Conservation (phyloP, 1,284 basidiomycete species). For the Fomitopsis palustris region DNA sequence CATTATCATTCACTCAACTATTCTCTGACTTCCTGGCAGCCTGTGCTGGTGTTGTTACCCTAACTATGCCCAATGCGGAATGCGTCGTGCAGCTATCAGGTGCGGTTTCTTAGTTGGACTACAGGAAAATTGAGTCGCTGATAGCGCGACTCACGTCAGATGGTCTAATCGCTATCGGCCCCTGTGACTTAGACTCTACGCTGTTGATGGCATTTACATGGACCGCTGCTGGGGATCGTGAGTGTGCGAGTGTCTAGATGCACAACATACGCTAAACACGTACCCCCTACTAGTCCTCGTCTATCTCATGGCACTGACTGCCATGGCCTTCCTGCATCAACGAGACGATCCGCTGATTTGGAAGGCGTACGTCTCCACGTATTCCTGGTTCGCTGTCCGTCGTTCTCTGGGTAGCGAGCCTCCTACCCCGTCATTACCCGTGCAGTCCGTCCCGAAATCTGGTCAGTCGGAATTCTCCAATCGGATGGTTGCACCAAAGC, state of each 20-base stretch:
- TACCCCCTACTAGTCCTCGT: constrained; percentile 35
- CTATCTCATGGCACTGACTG: constrained; percentile 39
- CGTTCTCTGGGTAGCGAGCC: constrained; percentile 21
- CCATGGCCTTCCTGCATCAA: constrained; percentile 32
- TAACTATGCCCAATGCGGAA: constrained; percentile 9
- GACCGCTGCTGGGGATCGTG: constrained; percentile 53
- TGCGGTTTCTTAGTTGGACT: neutral
- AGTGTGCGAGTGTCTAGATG: constrained; percentile 21
- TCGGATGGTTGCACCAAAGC: constrained; percentile 11
- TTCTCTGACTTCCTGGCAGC: neutral
- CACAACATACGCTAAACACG: neutral
- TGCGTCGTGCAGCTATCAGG: constrained; percentile 5
- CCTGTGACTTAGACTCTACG: constrained; percentile 50
- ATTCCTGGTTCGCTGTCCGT: constrained; percentile 32
- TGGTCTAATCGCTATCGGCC: constrained; percentile 18
- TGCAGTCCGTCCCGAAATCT: constrained; percentile 16
- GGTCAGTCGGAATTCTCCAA: constrained; percentile 15
- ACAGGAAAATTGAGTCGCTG: neutral
- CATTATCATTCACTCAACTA: neutral
- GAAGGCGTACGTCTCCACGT: constrained; percentile 46
- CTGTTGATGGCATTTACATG: constrained; percentile 64
- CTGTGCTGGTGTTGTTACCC: constrained; percentile 4
- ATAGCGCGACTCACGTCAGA: constrained; percentile 10
- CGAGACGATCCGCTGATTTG: constrained; percentile 47
- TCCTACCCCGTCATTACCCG: constrained; percentile 19